phyloP scores from a whole-genome alignment of 495 filamentous ascomycete genomes.

The Immersiella caudata region DNA sequence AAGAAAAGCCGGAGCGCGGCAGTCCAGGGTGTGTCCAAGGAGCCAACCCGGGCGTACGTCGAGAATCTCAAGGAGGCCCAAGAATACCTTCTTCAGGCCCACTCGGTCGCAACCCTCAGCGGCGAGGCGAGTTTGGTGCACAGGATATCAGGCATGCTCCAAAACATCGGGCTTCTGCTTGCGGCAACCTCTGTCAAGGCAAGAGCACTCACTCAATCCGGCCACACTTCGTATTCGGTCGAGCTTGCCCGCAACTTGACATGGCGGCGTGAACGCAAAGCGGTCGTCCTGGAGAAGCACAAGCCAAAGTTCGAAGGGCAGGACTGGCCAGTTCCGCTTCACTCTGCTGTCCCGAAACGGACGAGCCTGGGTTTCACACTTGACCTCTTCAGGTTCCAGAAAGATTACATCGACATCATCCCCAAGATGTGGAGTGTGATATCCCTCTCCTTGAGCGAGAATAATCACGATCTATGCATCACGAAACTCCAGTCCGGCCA shows the following conservation, averaged over 20 bases:
- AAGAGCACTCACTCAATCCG: conserved; percentile 53
- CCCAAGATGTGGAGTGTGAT: conserved; percentile 82
- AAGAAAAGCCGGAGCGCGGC: conserved; percentile 27
- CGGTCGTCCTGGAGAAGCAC: conserved; percentile 47
- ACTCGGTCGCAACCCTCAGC: conserved; percentile 53
- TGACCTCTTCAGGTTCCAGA: conserved; percentile 62
- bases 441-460: conserved; percentile 80
- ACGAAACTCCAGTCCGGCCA: conserved; percentile 73
- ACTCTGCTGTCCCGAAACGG: conserved; percentile 32
- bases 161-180: conserved; percentile 66
- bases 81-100: conserved; percentile 58
- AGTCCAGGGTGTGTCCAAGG: conserved; percentile 30
- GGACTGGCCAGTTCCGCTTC: conserved; percentile 34
- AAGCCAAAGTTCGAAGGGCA: conserved; percentile 31
- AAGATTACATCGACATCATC: conserved; percentile 77
- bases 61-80: conserved; percentile 64
- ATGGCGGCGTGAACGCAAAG: conserved; percentile 60
- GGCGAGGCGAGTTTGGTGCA: conserved; percentile 55
- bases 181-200: conserved; percentile 58
- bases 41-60: conserved; percentile 51
- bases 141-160: conserved; percentile 60
- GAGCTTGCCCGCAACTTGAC: conserved; percentile 66
- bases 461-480: conserved; percentile 76
- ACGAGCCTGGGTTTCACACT: conserved; percentile 43
- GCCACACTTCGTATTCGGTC: conserved; percentile 60